A percentile compares a stretch with the other conserved stretches of the same genome.
phyloP scores from a whole-genome alignment of 2,329 filamentous ascomycete species.

The Xylariaceae sp. region DNA sequence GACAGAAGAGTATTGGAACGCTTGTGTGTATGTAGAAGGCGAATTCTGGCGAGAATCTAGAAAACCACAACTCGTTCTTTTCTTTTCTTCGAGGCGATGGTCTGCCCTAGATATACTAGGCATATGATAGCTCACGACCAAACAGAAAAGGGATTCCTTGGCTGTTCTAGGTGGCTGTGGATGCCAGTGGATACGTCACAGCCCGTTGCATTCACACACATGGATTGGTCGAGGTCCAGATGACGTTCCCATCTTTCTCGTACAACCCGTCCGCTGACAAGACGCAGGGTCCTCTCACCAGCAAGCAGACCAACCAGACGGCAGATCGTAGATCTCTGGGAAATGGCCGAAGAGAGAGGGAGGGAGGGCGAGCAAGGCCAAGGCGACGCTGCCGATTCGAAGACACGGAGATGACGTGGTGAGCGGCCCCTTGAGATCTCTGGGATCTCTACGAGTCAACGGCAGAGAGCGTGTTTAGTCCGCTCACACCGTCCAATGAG shows the following conservation, averaged over 20 bases:
- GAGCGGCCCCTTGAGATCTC: background rate
- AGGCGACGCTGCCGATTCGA: background rate
- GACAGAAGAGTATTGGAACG: background rate
- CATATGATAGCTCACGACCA: constrained; percentile 8
- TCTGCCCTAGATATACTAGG: constrained; percentile 25
- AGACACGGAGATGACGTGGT: background rate
- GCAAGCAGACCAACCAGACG: constrained; percentile 4
- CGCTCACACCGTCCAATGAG: background rate
- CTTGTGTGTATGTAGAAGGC: constrained; percentile 15
- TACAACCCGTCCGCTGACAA: constrained; percentile 5
- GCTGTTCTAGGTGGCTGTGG: constrained; percentile 17
- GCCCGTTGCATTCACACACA: background rate
- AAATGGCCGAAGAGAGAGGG: background rate
- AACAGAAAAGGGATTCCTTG: constrained; percentile 7
- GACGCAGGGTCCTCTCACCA: constrained; percentile 20
- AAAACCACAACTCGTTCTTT: too few species aligned
- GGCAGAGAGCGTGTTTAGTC: background rate
- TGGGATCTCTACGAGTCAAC: background rate
- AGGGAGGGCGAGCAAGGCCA: background rate
- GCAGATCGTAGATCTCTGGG: background rate
- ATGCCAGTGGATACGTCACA: constrained; percentile 19
- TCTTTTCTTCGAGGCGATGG: constrained; percentile 10
- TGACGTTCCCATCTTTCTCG: constrained; percentile 3
- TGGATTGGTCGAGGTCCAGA: constrained; percentile 5
- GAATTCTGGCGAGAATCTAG: constrained; percentile 24